Evolutionary conservation across 208 protist genomes (phyloP).

Genomic region (Angomonas deanei): DNA sequence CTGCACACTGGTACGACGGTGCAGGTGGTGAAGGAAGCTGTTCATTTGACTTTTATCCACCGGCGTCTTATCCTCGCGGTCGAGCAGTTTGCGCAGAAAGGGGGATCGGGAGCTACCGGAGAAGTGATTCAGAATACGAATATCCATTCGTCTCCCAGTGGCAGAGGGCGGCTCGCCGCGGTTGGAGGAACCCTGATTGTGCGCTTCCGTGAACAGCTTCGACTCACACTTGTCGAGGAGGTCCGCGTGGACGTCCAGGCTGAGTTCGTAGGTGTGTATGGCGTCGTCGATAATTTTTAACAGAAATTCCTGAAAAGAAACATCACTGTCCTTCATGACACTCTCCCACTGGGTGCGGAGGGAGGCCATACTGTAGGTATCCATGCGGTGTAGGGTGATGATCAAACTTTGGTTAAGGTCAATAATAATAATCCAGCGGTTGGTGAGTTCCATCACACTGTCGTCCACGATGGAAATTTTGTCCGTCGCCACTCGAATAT

Average conservation of each 20-base stretch:
- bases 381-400: conserved; percentile 79
- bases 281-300: conserved; percentile 80
- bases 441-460: conserved; percentile 75
- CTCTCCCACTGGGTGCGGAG: conserved; percentile 61
- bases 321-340: conserved; percentile 52
- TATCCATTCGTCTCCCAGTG: conserved; percentile 14
- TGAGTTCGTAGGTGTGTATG: conserved; percentile 68
- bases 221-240: conserved; percentile 74
- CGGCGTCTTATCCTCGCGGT: conserved; percentile 30
- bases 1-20: conserved; percentile 81
- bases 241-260: conserved; percentile 68
- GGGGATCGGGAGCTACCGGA: conserved; percentile 60
- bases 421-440: conserved; percentile 81
- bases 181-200: neutral
- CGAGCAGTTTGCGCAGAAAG: conserved; percentile 65
- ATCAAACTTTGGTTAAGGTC: conserved; percentile 70
- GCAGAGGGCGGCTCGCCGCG: neutral
- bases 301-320: conserved; percentile 83
- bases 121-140: conserved; percentile 73
- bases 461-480: conserved; percentile 73
- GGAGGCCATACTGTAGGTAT: conserved; percentile 61
- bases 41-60: conserved; percentile 80
- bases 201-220: conserved; percentile 54
- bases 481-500: conserved; percentile 70
- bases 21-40: conserved; percentile 80